These are phyloP conservation scores for Iberis amara DNA, from an alignment of 441 rosid species.

Conservation along the genomic window DNA sequence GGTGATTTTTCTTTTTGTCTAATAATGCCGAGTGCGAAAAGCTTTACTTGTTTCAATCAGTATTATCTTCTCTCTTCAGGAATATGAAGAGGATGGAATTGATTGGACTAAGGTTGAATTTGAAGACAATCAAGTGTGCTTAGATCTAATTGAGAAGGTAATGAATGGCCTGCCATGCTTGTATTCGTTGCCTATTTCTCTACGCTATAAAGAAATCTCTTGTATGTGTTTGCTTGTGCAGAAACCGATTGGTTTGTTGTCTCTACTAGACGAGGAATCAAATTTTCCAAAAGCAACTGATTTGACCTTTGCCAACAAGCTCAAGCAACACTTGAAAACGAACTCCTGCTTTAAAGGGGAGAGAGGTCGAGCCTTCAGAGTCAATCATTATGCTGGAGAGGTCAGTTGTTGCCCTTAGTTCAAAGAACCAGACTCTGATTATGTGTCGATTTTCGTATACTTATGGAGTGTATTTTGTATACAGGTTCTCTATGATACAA, in stretches of 20 bases:
- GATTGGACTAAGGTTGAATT: constrained; percentile 82
- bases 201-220: background rate
- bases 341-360: constrained; percentile 68
- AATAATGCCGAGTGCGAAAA: background rate
- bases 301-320: constrained; percentile 75
- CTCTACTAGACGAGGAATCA: constrained; percentile 82
- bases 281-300: constrained; percentile 75
- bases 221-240: constrained; percentile 39
- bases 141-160: constrained; percentile 89
- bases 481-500: constrained; percentile 50
- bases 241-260: constrained; percentile 74
- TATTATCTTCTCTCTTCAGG: constrained; percentile 37
- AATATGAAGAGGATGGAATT: constrained; percentile 76
- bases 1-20: constrained; percentile 32
- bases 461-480: constrained; percentile 2
- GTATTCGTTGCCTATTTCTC: background rate
- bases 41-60: background rate
- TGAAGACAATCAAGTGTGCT: constrained; percentile 78
- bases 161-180: background rate
- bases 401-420: constrained; percentile 35
- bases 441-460: background rate
- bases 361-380: constrained; percentile 64
- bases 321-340: constrained; percentile 63
- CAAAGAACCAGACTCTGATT: background rate
- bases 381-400: constrained; percentile 82